Evolutionary conservation across 805 yeast species (phyloP), one percentile per base, ranked within the genome.

Genomic region (Diddensiella santjacobensis): DNA sequence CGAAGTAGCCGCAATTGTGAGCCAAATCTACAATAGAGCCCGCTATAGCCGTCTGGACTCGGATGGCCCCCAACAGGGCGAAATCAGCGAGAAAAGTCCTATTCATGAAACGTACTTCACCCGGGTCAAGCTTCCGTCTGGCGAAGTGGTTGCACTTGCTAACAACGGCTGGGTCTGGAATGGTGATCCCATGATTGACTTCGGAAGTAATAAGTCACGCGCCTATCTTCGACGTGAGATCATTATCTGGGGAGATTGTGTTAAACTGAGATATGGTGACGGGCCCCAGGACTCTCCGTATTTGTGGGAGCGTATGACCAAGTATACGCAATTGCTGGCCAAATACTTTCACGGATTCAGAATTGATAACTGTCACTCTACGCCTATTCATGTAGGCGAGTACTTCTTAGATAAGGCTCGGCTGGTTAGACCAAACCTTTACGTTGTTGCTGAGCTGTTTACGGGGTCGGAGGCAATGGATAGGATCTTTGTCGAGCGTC

Each of bases 161-260:
- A 93, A 93, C 62, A 91, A 93, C 61, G 99, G 99, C 41, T 91
- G 98, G 97, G 88, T 93, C 48, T 91, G 99, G 99, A 90, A 87
- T 45, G 97, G 96, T 8, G 83, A 91, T 57, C 97, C 98, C 1
- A 68, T 90, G 49, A 84, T 87, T 2, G 98, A 91, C 68, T 91
- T 91, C 75, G 99, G 98, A 0, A 84, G 96, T 0, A 66, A 74
- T 23, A 58, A 81, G 47, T 80, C 95, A 3, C 84, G 79, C 60
- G 90, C 95, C 3, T 91, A 93, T 62, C 68, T 91, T 43, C 75
- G 95, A 45, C 78, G 99, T 62, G 96, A 91, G 65, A 96, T 91
- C 10, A 89, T 91, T 56, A 87, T 91, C 22, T 91, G 99, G 99
- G 93, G 96, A 2, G 99, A 91, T 63, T 91, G 99, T 72, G 90